These are phyloP conservation scores for Jatropha curcas DNA, from an alignment of 345 rosid species.

Conservation along the genomic window DNA sequence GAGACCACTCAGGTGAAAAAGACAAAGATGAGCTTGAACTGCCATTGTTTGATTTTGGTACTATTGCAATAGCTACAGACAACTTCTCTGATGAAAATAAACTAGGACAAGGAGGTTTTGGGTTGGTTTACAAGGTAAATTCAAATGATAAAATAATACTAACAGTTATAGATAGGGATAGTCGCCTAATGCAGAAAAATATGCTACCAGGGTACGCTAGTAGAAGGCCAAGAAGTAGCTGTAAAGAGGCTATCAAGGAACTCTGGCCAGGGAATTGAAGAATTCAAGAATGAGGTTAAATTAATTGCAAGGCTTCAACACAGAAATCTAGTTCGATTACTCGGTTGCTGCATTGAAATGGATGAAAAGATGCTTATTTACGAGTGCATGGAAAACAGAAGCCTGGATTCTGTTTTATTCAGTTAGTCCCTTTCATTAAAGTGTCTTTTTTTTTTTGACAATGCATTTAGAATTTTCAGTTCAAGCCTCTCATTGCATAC, in stretches of 20 bases:
- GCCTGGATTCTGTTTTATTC: conserved; percentile 71
- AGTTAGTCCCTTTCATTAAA: conserved; percentile 42
- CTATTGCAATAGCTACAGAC: conserved; percentile 44
- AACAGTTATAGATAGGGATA: neutral
- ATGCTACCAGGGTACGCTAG: conserved; percentile 50
- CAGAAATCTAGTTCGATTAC: conserved; percentile 69
- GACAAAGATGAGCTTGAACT: conserved; percentile 51
- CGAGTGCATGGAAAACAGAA: conserved; percentile 78
- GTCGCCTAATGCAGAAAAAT: neutral
- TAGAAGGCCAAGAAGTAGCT: conserved; percentile 66
- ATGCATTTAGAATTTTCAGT: neutral
- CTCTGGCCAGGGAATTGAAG: conserved; percentile 73
- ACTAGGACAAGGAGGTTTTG: conserved; percentile 78
- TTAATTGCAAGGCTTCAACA: conserved; percentile 85
- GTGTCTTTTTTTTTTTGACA: too few relatives aligned
- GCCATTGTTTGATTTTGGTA: conserved; percentile 50
- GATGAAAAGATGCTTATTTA: conserved; percentile 79
- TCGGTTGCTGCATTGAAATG: conserved; percentile 63
- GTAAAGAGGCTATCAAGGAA: conserved; percentile 73
- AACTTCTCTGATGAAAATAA: conserved; percentile 49
- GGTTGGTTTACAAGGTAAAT: conserved; percentile 76
- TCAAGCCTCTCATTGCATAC: neutral
- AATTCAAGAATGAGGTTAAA: conserved; percentile 81
- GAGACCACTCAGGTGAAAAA: conserved; percentile 44
- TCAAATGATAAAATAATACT: neutral